phyloP scores from a whole-genome alignment of 2,329 filamentous ascomycete genomes.

The Colletotrichum noveboracense region DNA sequence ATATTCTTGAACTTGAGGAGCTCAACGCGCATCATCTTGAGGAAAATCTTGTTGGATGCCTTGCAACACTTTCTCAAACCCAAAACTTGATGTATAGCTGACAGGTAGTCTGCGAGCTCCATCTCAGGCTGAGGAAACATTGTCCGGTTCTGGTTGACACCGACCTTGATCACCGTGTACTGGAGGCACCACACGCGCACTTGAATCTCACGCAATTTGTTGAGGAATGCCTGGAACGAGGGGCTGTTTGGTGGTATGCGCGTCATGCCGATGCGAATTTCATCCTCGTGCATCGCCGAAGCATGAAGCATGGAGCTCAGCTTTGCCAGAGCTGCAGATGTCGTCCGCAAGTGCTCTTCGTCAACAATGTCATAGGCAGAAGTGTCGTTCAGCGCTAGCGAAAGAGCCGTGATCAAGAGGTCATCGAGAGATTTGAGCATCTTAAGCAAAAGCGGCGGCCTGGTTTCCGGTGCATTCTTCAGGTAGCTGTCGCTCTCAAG shows the following conservation, averaged over 20 bases:
- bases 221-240: slow-evolving; percentile 62
- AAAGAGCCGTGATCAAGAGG: slow-evolving; percentile 73
- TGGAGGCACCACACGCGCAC: slow-evolving; percentile 87
- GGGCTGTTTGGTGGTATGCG: slow-evolving; percentile 63
- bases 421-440: slow-evolving; percentile 83
- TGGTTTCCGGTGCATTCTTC: slow-evolving; percentile 63
- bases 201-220: slow-evolving; percentile 84
- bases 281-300: slow-evolving; percentile 83
- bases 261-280: slow-evolving; percentile 78
- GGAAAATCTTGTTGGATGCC: slow-evolving; percentile 82
- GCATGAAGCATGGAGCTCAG: slow-evolving; percentile 79
- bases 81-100: slow-evolving; percentile 81
- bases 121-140: slow-evolving; percentile 71
- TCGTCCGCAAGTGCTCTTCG: slow-evolving; percentile 75
- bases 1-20: slow-evolving; percentile 77
- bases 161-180: slow-evolving; percentile 80
- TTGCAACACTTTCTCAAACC: slow-evolving; percentile 88
- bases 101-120: slow-evolving; percentile 79
- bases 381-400: slow-evolving; percentile 69
- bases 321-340: slow-evolving; percentile 73
- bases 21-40: slow-evolving; percentile 88
- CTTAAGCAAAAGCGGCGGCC: slow-evolving; percentile 74
- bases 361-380: slow-evolving; percentile 85
- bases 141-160: slow-evolving; percentile 68
- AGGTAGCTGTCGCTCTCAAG: slow-evolving; percentile 68